Base-by-base conservation (phyloP, 1,139 yeast genomes). In the Suhomyces bokatorum region DNA sequence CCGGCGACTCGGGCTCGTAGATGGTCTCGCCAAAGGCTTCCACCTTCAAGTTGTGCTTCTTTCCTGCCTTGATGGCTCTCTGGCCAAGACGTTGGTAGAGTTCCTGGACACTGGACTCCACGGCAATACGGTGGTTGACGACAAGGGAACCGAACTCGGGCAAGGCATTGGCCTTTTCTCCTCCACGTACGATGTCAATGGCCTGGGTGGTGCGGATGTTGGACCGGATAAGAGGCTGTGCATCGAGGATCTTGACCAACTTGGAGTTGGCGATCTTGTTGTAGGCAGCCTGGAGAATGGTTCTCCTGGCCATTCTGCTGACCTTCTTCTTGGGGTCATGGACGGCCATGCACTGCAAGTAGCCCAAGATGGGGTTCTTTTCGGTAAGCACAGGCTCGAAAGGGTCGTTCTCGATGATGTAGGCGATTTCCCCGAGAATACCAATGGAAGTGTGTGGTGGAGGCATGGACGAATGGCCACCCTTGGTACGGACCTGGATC, bases 381-480 rank as follows among this genome's bases (percentile, higher is more conserved):
- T 63, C 54, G 6, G 75, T 64, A 46, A 83, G 66, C 17, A 67
- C 59, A 3, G 79, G 65, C 15, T 62, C 59, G 53, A 70, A 81
- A 9, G 80, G 80, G 44, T 75, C 70, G 13, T 58, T 57, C 56
- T 85, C 90, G 35, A 83, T 68, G 30, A 61, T 55, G 17, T 66
- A 59, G 16, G 81, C 70, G 45, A 85, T 63, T 44, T 78, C 77
- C 2, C 85, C 72, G 50, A 82, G 67, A 35, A 85, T 74, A n/a
- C 91, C 91, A 58, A 85, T 83, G n/a, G 83, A 75, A 1, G 89
- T 85, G 57, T 83, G 88, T 49, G 75, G 80, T 6, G 85, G 86
- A 10, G 91, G 91, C n/a, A 77, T 64, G 2, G 87, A 80, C 1
- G 90, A 81, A 55, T 85, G 91, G 2, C 91, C 91, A 41, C 91